These are phyloP conservation scores for Tricholoma hemisulphureum DNA, from an alignment of 768 basidiomycete genomes.

Conservation along the genomic window DNA sequence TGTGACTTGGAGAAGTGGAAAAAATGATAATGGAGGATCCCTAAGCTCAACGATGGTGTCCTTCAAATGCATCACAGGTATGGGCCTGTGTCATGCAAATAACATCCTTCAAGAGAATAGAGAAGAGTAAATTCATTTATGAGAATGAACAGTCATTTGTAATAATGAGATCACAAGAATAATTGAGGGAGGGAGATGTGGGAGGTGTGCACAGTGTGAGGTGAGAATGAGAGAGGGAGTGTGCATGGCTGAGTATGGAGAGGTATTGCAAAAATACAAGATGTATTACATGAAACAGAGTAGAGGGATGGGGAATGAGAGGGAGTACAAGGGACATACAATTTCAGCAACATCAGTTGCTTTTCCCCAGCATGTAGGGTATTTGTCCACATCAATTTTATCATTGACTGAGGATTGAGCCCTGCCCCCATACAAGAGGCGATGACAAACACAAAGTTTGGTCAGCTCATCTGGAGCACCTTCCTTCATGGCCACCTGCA, in stretches of 20 bases:
- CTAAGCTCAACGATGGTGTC: neutral
- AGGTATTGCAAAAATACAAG: neutral
- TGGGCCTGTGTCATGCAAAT: neutral
- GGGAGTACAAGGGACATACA: constrained; percentile 6
- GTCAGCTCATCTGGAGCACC: constrained; percentile 12
- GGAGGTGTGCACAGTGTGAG: neutral
- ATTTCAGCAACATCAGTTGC: constrained; percentile 13
- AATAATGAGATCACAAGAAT: neutral
- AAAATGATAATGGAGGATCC: neutral
- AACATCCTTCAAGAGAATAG: neutral
- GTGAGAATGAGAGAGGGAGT: neutral
- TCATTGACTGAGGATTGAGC: constrained; percentile 19
- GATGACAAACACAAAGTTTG: constrained; percentile 18
- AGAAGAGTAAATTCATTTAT: neutral
- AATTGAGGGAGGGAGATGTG: neutral
- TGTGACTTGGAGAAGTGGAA: neutral
- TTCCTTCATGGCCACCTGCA: constrained; percentile 9
- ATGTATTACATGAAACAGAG: neutral
- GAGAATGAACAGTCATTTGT: neutral
- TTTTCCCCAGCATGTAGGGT: constrained; percentile 22
- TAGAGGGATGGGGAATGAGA: neutral
- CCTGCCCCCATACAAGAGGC: constrained; percentile 18
- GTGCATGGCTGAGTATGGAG: neutral
- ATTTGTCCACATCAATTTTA: constrained; percentile 20
- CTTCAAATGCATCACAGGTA: neutral